Percentiles rank a stretch among this genome's conserved stretches.
Conservation (phyloP, 129 eudicot species). For the Helianthus annuus region HanXRQr2.0-SUNRISE NC_035449.2:14893693-14894192, state of each 20-base stretch:
- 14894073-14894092: background rate
- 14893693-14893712: slow-evolving; percentile 1
- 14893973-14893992: background rate
- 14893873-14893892: slow-evolving; percentile 8
- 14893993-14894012: background rate
- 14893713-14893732: background rate
- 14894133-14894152: background rate
- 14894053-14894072: slow-evolving; percentile 6
- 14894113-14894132: background rate
- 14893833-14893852: slow-evolving; percentile 23
- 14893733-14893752: background rate
- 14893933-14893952: slow-evolving; percentile 11
- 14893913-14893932: background rate
- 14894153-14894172: background rate
- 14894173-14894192: background rate
- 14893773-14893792: background rate
- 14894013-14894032: slow-evolving; percentile 18
- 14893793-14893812: slow-evolving; percentile 5
- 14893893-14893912: slow-evolving; percentile 14
- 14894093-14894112: background rate
- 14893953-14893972: slow-evolving; percentile 5
- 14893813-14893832: slow-evolving; percentile 2
- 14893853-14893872: slow-evolving; percentile 12
- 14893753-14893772: background rate
- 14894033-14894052: slow-evolving; percentile 16